These are phyloP conservation scores for Thielaviopsis cerberus DNA, from an alignment of 2,329 filamentous ascomycete genomes.

Conservation along the genomic window DNA sequence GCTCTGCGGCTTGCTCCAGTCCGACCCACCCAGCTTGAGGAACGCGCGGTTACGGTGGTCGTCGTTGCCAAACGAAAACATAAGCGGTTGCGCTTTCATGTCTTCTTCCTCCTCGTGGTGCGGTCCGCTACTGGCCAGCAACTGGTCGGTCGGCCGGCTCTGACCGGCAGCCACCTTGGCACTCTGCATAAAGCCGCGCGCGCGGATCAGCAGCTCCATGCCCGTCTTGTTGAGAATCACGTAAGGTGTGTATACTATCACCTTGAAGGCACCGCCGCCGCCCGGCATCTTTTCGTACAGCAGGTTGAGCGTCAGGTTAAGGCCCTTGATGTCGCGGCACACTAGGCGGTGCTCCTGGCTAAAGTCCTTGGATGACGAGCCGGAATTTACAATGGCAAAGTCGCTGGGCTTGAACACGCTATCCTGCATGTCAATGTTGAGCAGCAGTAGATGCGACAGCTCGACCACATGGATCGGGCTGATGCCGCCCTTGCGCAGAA, in stretches of 20 bases:
- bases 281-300: slow-evolving; percentile 84
- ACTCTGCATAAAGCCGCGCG: slow-evolving; percentile 73
- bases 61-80: slow-evolving; percentile 84
- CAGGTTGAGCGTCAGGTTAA: slow-evolving; percentile 62
- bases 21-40: slow-evolving; percentile 71
- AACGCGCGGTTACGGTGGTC: slow-evolving; percentile 82
- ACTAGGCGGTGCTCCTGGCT: slow-evolving; percentile 59
- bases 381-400: slow-evolving; percentile 91
- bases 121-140: slow-evolving; percentile 27
- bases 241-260: slow-evolving; percentile 88
- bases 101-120: slow-evolving; percentile 24
- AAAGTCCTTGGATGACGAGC: slow-evolving; percentile 62
- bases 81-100: slow-evolving; percentile 52
- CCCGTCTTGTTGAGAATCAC: slow-evolving; percentile 91
- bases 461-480: slow-evolving; percentile 96
- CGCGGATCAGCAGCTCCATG: slow-evolving; percentile 67
- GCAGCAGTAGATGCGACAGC: slow-evolving; percentile 73
- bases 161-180: slow-evolving; percentile 72
- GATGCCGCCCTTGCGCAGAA: slow-evolving; percentile 84
- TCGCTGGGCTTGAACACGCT: slow-evolving; percentile 88
- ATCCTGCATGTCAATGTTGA: slow-evolving; percentile 94
- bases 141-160: slow-evolving; percentile 26
- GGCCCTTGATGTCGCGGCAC: slow-evolving; percentile 68
- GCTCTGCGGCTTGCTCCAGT: slow-evolving; percentile 94
- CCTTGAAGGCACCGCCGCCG: slow-evolving; percentile 86